Evolutionary conservation across 164 flowering plant species (phyloP).

Genomic region (Litsea cubeba): DNA sequence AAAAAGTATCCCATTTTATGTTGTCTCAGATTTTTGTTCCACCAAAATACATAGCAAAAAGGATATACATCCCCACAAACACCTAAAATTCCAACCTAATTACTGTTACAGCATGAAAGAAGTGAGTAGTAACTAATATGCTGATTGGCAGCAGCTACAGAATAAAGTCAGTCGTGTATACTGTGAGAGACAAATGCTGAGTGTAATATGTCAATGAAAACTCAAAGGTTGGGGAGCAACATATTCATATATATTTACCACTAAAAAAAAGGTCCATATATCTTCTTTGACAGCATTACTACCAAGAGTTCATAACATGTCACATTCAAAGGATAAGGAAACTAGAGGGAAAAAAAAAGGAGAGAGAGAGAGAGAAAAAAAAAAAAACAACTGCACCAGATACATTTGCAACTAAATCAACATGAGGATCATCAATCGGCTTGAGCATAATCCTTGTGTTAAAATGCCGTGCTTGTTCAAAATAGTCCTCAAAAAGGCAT

Average conservation of each 20-base stretch:
- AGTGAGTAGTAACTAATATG: not conserved
- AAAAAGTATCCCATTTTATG: too few species aligned
- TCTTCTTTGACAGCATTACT: not conserved
- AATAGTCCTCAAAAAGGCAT: slow-evolving; percentile 91
- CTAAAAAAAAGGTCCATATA: not conserved
- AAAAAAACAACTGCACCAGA: slow-evolving; percentile 20
- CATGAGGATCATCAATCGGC: slow-evolving; percentile 91
- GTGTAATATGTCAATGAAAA: not conserved
- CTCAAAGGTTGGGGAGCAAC: not conserved
- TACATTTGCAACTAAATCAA: slow-evolving; percentile 88
- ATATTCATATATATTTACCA: too few species aligned
- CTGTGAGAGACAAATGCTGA: not conserved
- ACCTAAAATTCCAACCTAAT: too few species aligned
- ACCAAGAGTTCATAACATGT: not conserved
- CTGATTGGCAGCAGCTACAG: not conserved
- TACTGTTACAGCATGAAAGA: too few species aligned
- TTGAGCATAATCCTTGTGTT: slow-evolving; percentile 76
- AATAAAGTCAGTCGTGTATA: not conserved
- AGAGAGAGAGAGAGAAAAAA: not conserved
- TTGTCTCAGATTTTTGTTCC: too few species aligned
- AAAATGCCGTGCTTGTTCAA: slow-evolving; percentile 69
- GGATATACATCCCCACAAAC: too few species aligned
- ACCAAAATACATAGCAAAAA: too few species aligned
- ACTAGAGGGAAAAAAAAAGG: not conserved
- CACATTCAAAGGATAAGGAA: not conserved